Conservation (phyloP, 2,329 filamentous ascomycete genomes). For the Monilinia fructigena region DNA sequence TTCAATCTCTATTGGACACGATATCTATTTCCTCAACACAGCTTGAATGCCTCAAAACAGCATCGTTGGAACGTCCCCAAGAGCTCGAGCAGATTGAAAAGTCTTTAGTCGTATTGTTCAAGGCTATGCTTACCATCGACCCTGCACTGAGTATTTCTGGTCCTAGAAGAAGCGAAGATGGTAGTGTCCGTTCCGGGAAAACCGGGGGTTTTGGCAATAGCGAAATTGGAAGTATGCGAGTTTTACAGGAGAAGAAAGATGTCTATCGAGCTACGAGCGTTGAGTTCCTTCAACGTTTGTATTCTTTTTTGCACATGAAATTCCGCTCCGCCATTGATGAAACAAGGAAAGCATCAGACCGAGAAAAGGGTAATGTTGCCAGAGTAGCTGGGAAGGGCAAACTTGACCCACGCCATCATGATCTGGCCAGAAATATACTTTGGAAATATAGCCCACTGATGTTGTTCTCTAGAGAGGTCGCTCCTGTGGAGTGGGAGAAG, state of each 20-base stretch:
- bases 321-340: conserved; percentile 75
- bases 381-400: conserved; percentile 52
- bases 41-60: conserved; percentile 69
- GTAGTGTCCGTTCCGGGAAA: conserved; percentile 36
- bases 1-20: conserved; percentile 84
- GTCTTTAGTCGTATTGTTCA: conserved; percentile 79
- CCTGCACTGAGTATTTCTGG: conserved; percentile 61
- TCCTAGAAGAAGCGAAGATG: conserved; percentile 44
- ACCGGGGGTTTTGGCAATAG: conserved; percentile 49
- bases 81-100: conserved; percentile 77
- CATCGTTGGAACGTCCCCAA: conserved; percentile 67
- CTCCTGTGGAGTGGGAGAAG: conserved; percentile 76
- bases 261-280: conserved; percentile 76
- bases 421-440: conserved; percentile 67
- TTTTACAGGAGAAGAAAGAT: conserved; percentile 91
- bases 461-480: conserved; percentile 84
- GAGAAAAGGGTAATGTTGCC: conserved; percentile 51
- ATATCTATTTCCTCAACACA: conserved; percentile 80
- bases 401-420: conserved; percentile 69
- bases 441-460: conserved; percentile 89
- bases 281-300: conserved; percentile 74
- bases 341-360: conserved; percentile 59
- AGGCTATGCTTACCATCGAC: conserved; percentile 91
- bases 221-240: conserved; percentile 76
- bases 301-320: conserved; percentile 77